Evolutionary conservation across 257 asterid species (phyloP), one percentile per base, ranked within the genome.

Genomic region (Ilex aquifolium): DNA sequence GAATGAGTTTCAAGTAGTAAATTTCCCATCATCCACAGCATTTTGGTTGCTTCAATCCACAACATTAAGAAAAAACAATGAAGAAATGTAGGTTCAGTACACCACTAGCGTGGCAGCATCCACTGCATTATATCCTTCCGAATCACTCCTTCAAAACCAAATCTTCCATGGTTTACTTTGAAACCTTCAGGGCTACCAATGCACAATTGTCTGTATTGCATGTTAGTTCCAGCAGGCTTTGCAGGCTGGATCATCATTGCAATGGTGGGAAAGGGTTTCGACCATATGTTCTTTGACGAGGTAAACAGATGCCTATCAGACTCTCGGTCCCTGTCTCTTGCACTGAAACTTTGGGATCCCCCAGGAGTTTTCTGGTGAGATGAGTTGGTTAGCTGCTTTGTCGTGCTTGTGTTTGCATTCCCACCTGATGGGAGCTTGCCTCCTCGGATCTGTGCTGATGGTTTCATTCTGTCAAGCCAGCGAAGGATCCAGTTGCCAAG

Each of bases 401-500:
- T 57, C 14, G 40, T 21, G 52, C 68, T 70, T 59, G 75, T 57
- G 71, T 71, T 76, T 27, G 72, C 49, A 55, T 65, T 65, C 16
- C 27, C 32, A 55, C 46, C 63, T 42, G 80, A 62, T 39, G 76
- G 74, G 57, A 72, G 71, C 27, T 70, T 76, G 61, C 77, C 77
- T 72, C 5, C 57, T 8, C 85, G 83, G 65, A 92, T 92, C 67
- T 87, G 88, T 59, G 99, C 99, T 5, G 86, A 78, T 12, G 99
- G 99, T 72, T 89, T 92, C 80, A 75, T 70, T 76, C 51, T 83
- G 75, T 92, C 96, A 21, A 92, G 96, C 81, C 84, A 82, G 14
- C 95, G 80, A 46, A 89, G 94, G 63, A 92, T 79, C 88, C 94
- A 55, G 73, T 85, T 92, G 14, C 99, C 97, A 44, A 92, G 69